Conservation (phyloP, 2,329 filamentous ascomycete genomes). For the Venturia oleaginea region DNA sequence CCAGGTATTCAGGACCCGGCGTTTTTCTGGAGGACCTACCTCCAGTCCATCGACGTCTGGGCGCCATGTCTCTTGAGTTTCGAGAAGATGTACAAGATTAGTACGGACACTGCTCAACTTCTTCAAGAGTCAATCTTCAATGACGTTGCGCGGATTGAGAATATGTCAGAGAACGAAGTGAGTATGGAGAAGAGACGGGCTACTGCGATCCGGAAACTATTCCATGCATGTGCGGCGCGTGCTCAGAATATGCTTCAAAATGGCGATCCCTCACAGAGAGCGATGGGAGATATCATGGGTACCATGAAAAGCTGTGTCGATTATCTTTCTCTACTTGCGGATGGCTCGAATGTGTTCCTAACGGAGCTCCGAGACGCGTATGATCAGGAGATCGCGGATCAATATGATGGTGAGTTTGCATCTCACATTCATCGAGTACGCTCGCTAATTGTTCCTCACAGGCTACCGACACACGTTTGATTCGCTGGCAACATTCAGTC, state of each 20-base stretch:
- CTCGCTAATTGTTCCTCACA: background rate
- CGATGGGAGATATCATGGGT: background rate
- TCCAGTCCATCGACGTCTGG: background rate
- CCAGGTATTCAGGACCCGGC: background rate
- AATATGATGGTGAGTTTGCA: slow-evolving; percentile 4
- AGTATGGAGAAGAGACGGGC: background rate
- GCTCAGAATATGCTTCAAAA: background rate
- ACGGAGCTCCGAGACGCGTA: background rate
- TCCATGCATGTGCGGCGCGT: background rate
- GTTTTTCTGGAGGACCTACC: background rate
- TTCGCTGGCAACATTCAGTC: background rate
- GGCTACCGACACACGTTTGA: background rate
- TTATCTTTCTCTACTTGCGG: background rate
- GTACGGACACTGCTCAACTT: background rate
- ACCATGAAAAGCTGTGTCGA: slow-evolving; percentile 1
- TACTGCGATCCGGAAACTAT: slow-evolving; percentile 1
- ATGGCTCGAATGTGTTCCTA: background rate
- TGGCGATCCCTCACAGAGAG: background rate
- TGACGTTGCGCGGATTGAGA: background rate
- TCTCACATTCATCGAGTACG: background rate
- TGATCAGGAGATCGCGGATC: background rate
- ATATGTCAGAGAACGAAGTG: background rate
- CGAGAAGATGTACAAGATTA: slow-evolving; percentile 1
- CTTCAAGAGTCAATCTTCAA: slow-evolving; percentile 1
- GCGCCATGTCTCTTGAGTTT: slow-evolving; percentile 1